Evolutionary conservation across 148 eudicot genomes (phyloP).

Genomic region (Cornus suecica): DNA sequence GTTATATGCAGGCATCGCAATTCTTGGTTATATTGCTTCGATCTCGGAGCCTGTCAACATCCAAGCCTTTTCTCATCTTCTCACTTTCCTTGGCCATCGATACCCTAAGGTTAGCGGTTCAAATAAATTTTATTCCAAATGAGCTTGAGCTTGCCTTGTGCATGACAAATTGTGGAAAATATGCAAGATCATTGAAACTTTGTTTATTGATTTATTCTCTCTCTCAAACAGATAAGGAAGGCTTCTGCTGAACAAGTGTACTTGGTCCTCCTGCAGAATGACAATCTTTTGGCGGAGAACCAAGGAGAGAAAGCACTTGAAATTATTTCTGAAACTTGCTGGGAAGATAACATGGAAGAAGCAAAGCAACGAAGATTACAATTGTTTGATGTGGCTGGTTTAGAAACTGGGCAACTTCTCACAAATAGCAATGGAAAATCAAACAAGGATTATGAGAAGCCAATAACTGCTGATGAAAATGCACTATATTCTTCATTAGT

Average conservation of each 20-base stretch:
- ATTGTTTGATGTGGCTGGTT: constrained; percentile 52
- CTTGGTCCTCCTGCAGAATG: constrained; percentile 79
- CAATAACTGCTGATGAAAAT: constrained; percentile 61
- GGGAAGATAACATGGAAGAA: constrained; percentile 86
- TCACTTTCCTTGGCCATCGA: constrained; percentile 79
- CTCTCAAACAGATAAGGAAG: constrained; percentile 63
- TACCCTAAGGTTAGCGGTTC: constrained; percentile 83
- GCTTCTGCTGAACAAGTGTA: constrained; percentile 89
- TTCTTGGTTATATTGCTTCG: constrained; percentile 88
- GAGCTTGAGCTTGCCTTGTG: neutral
- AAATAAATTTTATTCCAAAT: neutral
- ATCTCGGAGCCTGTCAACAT: constrained; percentile 52
- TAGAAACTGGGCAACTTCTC: constrained; percentile 38
- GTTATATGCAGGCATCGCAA: constrained; percentile 83
- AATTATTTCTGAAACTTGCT: constrained; percentile 75
- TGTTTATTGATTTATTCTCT: constrained; percentile 11
- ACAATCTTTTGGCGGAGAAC: constrained; percentile 50
- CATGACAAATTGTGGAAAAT: neutral
- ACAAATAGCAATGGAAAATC: constrained; percentile 27
- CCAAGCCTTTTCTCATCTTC: constrained; percentile 71
- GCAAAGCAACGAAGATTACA: constrained; percentile 55
- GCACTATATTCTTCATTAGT: constrained; percentile 82
- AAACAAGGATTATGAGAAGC: constrained; percentile 30
- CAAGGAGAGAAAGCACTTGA: constrained; percentile 73
- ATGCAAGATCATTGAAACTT: neutral